Percentiles rank a stretch among this genome's conserved stretches.
Conservation (phyloP, 352 stramenopile genomes). For the Aphanomyces euteiches region DNA sequence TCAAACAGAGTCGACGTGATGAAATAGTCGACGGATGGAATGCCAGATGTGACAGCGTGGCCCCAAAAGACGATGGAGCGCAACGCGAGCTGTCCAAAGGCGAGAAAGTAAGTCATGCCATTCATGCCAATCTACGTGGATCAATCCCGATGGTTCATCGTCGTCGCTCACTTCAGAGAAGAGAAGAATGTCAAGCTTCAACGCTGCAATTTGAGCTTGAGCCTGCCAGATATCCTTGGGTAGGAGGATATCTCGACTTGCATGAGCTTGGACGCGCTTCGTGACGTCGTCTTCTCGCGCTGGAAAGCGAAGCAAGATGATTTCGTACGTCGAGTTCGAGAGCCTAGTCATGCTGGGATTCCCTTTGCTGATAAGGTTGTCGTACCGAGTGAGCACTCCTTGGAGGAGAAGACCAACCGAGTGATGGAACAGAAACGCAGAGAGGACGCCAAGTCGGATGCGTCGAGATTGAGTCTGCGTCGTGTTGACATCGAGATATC, state of each 20-base stretch:
- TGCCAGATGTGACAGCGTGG: conserved; percentile 54
- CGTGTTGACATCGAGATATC: conserved; percentile 9
- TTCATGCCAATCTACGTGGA: conserved; percentile 48
- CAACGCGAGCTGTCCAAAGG: conserved; percentile 47
- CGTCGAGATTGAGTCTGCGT: background rate
- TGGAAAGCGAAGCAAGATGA: conserved; percentile 36
- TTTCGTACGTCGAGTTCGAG: conserved; percentile 34
- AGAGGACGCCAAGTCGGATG: conserved; percentile 54
- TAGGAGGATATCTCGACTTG: conserved; percentile 30
- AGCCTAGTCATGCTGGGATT: background rate
- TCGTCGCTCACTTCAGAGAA: conserved; percentile 44
- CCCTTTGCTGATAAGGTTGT: background rate
- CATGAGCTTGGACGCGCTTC: background rate
- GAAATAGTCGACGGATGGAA: conserved; percentile 58
- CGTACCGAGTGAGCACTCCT: conserved; percentile 40
- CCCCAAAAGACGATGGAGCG: conserved; percentile 55
- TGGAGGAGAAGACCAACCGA: conserved; percentile 53
- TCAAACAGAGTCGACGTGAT: conserved; percentile 53
- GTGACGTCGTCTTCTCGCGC: conserved; percentile 34
- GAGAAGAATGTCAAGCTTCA: conserved; percentile 56
- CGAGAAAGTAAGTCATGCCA: conserved; percentile 49
- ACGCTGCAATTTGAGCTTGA: conserved; percentile 36
- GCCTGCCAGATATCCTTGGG: conserved; percentile 32
- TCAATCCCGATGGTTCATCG: too few species aligned
- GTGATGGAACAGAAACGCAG: conserved; percentile 48